Conservation (phyloP, 768 basidiomycete genomes). For the Phaeotremella skinneri region DNA sequence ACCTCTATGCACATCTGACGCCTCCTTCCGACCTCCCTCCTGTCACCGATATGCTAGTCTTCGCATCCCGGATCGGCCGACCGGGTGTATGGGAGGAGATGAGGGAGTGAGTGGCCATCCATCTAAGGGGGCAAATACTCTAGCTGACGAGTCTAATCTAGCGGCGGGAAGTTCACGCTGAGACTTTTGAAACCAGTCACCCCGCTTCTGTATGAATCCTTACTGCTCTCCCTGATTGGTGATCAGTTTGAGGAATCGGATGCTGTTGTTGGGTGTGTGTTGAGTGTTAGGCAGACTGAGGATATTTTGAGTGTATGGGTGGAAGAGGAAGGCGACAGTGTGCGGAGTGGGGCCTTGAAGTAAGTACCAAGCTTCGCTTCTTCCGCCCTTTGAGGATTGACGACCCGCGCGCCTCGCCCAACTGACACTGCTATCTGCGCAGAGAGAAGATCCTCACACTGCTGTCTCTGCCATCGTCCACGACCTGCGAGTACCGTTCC, state of each 20-base stretch:
- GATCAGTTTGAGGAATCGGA: slow-evolving; percentile 73
- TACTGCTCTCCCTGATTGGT: slow-evolving; percentile 78
- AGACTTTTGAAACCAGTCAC: slow-evolving; percentile 68
- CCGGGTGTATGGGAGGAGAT: slow-evolving; percentile 94
- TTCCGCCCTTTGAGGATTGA: background rate
- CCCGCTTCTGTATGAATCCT: slow-evolving; percentile 38
- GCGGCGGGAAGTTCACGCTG: slow-evolving; percentile 93
- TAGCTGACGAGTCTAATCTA: slow-evolving; percentile 5
- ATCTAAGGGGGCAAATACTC: background rate
- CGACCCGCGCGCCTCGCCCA: no score
- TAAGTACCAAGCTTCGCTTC: slow-evolving; percentile 53
- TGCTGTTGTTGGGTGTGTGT: slow-evolving; percentile 84
- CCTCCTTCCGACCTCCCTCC: slow-evolving; percentile 79
- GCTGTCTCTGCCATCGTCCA: slow-evolving; percentile 70
- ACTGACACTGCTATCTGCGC: slow-evolving; percentile 11
- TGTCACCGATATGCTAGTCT: slow-evolving; percentile 91
- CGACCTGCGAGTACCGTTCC: slow-evolving; percentile 91
- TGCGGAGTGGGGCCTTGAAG: slow-evolving; percentile 77
- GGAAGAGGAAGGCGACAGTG: slow-evolving; percentile 70
- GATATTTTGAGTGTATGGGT: slow-evolving; percentile 95
- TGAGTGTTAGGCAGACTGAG: slow-evolving; percentile 81
- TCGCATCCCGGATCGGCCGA: slow-evolving; percentile 76
- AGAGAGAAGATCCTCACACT: slow-evolving; percentile 79
- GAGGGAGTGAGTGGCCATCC: slow-evolving; percentile 58
- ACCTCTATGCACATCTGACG: slow-evolving; percentile 84